phyloP scores from a whole-genome alignment of 257 asterid genomes.

The Solanum appendiculatum region DNA sequence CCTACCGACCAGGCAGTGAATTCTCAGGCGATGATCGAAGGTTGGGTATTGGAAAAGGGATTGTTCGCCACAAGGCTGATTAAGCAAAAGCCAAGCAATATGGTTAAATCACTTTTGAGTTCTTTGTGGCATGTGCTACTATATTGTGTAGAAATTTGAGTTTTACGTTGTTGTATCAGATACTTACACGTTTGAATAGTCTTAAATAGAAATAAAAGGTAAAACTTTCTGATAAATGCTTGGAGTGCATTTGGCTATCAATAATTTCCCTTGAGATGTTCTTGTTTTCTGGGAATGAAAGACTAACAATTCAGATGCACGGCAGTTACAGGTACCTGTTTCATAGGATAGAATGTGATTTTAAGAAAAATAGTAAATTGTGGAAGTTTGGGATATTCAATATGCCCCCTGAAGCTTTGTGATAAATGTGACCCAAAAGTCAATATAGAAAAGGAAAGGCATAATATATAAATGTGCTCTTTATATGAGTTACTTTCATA shows the following conservation, averaged over 20 bases:
- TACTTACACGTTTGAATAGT: background rate
- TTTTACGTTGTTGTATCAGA: background rate
- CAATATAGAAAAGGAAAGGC: too few relatives aligned
- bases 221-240: background rate
- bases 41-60: constrained; percentile 70
- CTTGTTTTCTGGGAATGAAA: background rate
- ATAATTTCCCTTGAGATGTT: background rate
- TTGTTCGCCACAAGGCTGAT: constrained; percentile 23
- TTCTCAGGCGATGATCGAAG: constrained; percentile 69
- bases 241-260: background rate
- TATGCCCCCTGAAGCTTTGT: too few relatives aligned
- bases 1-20: constrained; percentile 75
- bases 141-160: background rate
- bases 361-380: background rate
- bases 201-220: background rate
- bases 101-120: background rate
- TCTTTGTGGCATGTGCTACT: background rate
- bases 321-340: background rate
- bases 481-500: too few relatives aligned
- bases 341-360: background rate
- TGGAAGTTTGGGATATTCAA: background rate
- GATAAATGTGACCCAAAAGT: too few relatives aligned
- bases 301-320: background rate
- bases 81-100: background rate
- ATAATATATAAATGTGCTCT: too few relatives aligned